Evolutionary conservation across 1,284 basidiomycete genomes (phyloP).

Genomic region (Leccinum huronense): DNA sequence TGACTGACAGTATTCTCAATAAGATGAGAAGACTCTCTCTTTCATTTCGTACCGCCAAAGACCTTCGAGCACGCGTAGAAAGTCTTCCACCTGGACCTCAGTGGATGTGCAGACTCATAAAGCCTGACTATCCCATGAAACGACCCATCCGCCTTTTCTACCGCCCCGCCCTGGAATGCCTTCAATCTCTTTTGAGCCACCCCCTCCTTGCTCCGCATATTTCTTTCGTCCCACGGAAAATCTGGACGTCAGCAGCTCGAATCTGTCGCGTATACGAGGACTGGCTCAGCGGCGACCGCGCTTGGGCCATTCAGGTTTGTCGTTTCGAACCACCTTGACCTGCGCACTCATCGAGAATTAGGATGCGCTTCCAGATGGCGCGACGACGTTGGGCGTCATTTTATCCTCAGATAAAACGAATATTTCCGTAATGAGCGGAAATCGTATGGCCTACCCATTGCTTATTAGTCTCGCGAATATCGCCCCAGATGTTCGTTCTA

Average conservation of each 20-base stretch:
- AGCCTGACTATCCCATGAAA: background rate
- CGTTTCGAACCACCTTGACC: background rate
- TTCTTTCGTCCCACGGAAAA: background rate
- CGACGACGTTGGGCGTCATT: slow-evolving; percentile 9
- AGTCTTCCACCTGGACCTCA: background rate
- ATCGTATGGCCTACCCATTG: slow-evolving; percentile 22
- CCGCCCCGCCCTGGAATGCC: slow-evolving; percentile 1
- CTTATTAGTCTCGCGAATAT: slow-evolving; percentile 14
- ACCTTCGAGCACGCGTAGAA: background rate
- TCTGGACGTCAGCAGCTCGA: slow-evolving; percentile 2
- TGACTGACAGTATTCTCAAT: too few species aligned
- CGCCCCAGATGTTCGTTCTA: slow-evolving; percentile 23
- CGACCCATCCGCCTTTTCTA: slow-evolving; percentile 6
- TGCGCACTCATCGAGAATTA: background rate
- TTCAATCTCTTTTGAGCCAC: slow-evolving; percentile 8
- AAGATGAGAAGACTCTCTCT: background rate
- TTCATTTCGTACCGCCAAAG: background rate
- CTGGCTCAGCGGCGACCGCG: slow-evolving; percentile 11
- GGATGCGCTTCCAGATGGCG: background rate
- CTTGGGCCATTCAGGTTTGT: slow-evolving; percentile 2
- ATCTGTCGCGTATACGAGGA: slow-evolving; percentile 14
- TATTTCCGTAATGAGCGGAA: slow-evolving; percentile 25
- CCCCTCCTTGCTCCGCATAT: slow-evolving; percentile 3
- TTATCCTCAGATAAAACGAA: background rate
- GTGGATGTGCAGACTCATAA: slow-evolving; percentile 1